Conservation (phyloP, 495 filamentous ascomycete genomes). For the Aspergillus nanangensis region DNA sequence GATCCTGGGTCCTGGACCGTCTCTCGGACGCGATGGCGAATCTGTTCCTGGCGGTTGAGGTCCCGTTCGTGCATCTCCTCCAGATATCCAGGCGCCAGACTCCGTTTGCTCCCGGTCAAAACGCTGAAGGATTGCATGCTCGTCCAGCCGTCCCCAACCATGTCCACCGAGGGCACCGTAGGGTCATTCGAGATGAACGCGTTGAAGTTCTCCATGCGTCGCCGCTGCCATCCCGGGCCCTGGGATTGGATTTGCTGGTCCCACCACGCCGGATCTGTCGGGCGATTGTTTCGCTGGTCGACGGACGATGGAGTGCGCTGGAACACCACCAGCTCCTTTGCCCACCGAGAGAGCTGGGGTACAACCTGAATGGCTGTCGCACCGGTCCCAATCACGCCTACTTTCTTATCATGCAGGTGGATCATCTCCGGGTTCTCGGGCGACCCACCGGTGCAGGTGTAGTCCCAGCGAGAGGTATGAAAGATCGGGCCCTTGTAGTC, state of each 20-base stretch:
- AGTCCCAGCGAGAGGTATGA: conserved; percentile 43
- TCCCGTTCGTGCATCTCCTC: conserved; percentile 8
- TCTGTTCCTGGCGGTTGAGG: conserved; percentile 1
- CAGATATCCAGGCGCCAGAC: not conserved
- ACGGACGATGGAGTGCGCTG: conserved; percentile 51
- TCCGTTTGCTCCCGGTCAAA: not conserved
- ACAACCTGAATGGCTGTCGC: conserved; percentile 41
- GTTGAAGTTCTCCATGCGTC: conserved; percentile 29
- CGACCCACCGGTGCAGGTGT: conserved; percentile 46
- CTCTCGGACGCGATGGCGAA: conserved; percentile 30
- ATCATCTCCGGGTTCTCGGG: conserved; percentile 33
- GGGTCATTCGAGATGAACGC: conserved; percentile 1
- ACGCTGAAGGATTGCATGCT: conserved; percentile 3
- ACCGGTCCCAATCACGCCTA: conserved; percentile 47
- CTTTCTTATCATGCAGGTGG: conserved; percentile 34
- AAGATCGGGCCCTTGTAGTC: conserved; percentile 25
- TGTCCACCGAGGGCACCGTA: not conserved
- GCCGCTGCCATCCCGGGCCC: conserved; percentile 37
- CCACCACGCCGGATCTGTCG: conserved; percentile 45
- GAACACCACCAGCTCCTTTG: conserved; percentile 36
- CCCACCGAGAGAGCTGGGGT: conserved; percentile 28
- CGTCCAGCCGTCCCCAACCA: conserved; percentile 16
- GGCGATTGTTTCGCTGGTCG: conserved; percentile 39
- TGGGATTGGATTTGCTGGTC: conserved; percentile 29
- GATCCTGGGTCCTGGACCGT: conserved; percentile 12